Evolutionary conservation across 179 eudicot genomes (phyloP).

Genomic region (Monotropa hypopitys): DNA sequence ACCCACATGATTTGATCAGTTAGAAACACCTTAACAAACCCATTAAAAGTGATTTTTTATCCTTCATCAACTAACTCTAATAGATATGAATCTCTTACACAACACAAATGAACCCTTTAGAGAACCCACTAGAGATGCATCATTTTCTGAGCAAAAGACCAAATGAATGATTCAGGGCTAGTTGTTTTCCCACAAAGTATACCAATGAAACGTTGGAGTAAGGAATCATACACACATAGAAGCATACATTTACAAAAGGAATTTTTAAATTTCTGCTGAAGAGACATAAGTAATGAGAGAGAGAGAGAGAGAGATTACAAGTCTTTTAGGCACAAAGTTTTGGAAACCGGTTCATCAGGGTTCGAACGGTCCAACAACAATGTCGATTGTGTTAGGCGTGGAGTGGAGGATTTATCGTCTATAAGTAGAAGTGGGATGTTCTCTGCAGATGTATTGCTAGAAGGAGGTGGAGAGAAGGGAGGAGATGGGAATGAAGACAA

Average conservation of each 20-base stretch:
- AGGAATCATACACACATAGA: neutral
- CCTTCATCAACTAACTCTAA: too few species aligned
- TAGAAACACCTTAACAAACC: too few species aligned
- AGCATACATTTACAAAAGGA: neutral
- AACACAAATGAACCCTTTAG: too few species aligned
- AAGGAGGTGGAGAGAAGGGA: slow-evolving; percentile 13
- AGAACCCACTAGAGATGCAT: too few species aligned
- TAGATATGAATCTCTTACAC: too few species aligned
- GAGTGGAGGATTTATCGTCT: neutral
- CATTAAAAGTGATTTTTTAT: too few species aligned
- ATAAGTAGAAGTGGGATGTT: slow-evolving; percentile 8
- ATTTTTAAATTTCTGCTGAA: neutral
- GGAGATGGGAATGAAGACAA: slow-evolving; percentile 15
- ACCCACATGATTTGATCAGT: too few species aligned
- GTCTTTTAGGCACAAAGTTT: slow-evolving; percentile 5
- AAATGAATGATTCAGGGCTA: neutral
- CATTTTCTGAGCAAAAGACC: neutral
- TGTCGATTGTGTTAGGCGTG: neutral
- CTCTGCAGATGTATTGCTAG: slow-evolving; percentile 6
- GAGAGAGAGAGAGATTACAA: slow-evolving; percentile 12
- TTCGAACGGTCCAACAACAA: slow-evolving; percentile 6
- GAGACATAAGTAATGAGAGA: neutral
- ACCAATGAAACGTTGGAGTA: neutral
- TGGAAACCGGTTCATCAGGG: neutral
- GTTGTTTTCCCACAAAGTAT: neutral